These are phyloP conservation scores for Cercophora newfieldiana DNA, from an alignment of 495 filamentous ascomycete genomes.

Conservation along the genomic window DNA sequence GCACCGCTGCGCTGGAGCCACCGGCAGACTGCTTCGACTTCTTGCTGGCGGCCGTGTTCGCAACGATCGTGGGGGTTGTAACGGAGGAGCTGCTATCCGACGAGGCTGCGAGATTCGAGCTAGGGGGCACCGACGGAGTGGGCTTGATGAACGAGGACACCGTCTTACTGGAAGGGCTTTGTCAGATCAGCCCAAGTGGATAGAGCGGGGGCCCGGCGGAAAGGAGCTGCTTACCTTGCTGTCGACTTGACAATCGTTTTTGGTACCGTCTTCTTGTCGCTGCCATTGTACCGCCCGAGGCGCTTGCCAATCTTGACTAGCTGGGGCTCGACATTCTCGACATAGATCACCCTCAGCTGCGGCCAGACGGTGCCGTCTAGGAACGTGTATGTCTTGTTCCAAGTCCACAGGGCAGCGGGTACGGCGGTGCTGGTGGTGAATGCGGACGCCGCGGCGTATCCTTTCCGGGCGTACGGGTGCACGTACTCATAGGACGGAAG, in stretches of 20 bases:
- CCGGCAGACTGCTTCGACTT: conserved; percentile 4
- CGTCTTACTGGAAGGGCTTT: conserved; percentile 19
- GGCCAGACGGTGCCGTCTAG: conserved; percentile 76
- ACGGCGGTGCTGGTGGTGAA: conserved; percentile 70
- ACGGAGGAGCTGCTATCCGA: conserved; percentile 5
- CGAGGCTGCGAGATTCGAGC: neutral
- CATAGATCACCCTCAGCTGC: conserved; percentile 73
- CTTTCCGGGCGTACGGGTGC: conserved; percentile 70
- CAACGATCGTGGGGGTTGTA: neutral
- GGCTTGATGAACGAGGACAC: conserved; percentile 43
- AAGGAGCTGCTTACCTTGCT: conserved; percentile 24
- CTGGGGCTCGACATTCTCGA: conserved; percentile 92
- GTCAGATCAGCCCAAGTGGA: neutral
- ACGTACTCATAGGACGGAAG: conserved; percentile 72
- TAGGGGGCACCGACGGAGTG: conserved; percentile 29
- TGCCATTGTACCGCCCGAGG: conserved; percentile 74
- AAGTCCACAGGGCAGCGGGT: conserved; percentile 69
- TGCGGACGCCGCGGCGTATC: conserved; percentile 64
- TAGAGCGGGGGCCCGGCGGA: neutral
- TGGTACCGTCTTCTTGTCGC: conserved; percentile 30
- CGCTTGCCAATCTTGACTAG: conserved; percentile 88
- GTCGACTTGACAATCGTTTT: conserved; percentile 23
- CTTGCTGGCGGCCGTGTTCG: neutral
- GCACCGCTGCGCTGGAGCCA: conserved; percentile 15
- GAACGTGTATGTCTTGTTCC: conserved; percentile 66